Percentiles rank a stretch among this genome's conserved stretches.
phyloP scores from a whole-genome alignment of 169 alveolate genomes.

The Miamiensis avidus region DNA sequence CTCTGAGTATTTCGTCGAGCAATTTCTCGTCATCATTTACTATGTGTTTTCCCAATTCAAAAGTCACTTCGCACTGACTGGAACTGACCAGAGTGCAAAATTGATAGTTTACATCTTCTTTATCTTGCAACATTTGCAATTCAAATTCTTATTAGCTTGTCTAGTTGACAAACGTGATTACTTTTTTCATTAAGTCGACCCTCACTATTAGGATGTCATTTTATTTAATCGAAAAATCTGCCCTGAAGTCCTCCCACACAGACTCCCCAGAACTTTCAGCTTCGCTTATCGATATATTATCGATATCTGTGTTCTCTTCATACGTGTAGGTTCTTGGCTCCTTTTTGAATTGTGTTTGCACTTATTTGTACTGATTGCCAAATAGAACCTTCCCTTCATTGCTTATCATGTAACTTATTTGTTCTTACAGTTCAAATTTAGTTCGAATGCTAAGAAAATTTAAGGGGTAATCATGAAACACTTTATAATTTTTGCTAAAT shows the following conservation, averaged over 20 bases:
- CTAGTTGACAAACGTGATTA: background rate
- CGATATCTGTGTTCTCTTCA: too few species aligned
- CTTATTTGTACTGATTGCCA: background rate
- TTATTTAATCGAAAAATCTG: background rate
- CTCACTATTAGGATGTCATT: background rate
- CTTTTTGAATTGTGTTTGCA: too few species aligned
- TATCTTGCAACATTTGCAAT: background rate
- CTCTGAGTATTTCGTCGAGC: too few species aligned
- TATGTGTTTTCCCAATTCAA: background rate
- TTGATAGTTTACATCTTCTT: background rate
- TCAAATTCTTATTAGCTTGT: background rate
- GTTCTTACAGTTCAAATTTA: too few species aligned
- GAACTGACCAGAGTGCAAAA: background rate
- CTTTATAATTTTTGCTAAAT: too few species aligned
- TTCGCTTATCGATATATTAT: too few species aligned
- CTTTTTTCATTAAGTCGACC: too few species aligned
- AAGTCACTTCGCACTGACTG: background rate
- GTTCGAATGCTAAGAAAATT: background rate
- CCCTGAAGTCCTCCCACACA: too few species aligned
- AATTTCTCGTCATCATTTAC: background rate
- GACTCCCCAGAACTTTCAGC: too few species aligned
- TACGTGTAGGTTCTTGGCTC: too few species aligned
- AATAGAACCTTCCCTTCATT: background rate
- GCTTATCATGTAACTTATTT: background rate
- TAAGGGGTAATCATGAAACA: too few species aligned